Evolutionary conservation across 129 eudicot species (phyloP), one percentile per base, ranked within the genome.

Genomic region (Sambucus nigra): DNA sequence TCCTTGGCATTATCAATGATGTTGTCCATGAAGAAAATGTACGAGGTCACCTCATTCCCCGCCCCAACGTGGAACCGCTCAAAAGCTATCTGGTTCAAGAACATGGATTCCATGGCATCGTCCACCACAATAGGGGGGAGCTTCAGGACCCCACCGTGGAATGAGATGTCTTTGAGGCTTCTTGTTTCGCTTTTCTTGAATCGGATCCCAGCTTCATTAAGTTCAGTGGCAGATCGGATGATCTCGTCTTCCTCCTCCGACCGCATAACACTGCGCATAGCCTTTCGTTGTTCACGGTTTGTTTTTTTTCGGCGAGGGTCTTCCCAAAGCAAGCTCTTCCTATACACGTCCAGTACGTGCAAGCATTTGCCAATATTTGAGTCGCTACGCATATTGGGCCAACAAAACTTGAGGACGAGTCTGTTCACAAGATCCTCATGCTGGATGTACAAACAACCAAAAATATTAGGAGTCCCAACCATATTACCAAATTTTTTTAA

Each of bases 1-100:
- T 82, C 93, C 32, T 22, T 61, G 21, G 62, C 82, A 32, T 57
- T 65, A 24, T 78, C 77, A 0, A 82, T 71, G 51, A 82, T 74
- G 61, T 61, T 70, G 66, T 74, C 82, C 86, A 82, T 82, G 72
- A 78, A 74, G 15, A 70, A 82, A 54, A 82, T 61, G 57, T 74
- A 82, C 0, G 80, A 74, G 13, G 82, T 75, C 53, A 82, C 82
- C 53, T 71, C 86, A 26, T 71, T 78, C 7, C 86, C 86, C 1
- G 82, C 82, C 39, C 80, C 94, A 1, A 77, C 94, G 53, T 84
- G 94, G 46, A 73, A 72, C n/a, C 94, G 45, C 60, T 84, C 94
- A 58, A 76, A 84, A 0, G 94, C 88, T 18, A 84, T 76, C 17
- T 80, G 76, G 76, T 84, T 84, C 51, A 73, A 22, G 56, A 63